A percentile compares a stretch with the other conserved stretches of the same genome.
Conservation (phyloP, 257 asterid genomes). For the Sherardia arvensis region DNA sequence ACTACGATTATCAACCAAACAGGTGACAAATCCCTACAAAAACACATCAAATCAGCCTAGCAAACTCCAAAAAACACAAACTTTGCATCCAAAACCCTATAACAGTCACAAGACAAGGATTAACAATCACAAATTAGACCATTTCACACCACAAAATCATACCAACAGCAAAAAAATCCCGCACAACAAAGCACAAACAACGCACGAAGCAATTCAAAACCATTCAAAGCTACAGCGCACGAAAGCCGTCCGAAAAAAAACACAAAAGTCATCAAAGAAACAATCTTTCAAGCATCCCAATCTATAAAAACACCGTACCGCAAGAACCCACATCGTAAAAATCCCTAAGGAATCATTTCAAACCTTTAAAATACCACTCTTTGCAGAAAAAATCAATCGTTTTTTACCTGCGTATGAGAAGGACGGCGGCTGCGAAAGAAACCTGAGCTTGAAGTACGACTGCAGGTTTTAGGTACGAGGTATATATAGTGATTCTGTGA, state of each 20-base stretch:
- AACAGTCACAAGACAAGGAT: neutral
- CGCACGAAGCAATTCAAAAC: neutral
- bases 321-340: neutral
- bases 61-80: neutral
- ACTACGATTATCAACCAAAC: no score
- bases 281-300: neutral
- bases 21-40: no score
- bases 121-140: neutral
- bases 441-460: neutral
- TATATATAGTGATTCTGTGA: neutral
- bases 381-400: no score
- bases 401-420: neutral
- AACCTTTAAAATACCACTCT: neutral
- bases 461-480: neutral
- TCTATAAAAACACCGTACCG: neutral
- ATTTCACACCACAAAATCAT: neutral
- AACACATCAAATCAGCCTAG: neutral
- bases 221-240: neutral
- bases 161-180: neutral
- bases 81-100: neutral
- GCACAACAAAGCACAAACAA: slow-evolving; percentile 2
- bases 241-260: no score
- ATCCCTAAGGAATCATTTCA: neutral
- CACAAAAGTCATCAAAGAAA: neutral
- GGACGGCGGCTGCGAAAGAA: neutral